A percentile compares a stretch with the other conserved stretches of the same genome.
These are phyloP conservation scores for Alternaria sp. DNA, from an alignment of 2,329 filamentous ascomycete species.

Conservation along the genomic window DNA sequence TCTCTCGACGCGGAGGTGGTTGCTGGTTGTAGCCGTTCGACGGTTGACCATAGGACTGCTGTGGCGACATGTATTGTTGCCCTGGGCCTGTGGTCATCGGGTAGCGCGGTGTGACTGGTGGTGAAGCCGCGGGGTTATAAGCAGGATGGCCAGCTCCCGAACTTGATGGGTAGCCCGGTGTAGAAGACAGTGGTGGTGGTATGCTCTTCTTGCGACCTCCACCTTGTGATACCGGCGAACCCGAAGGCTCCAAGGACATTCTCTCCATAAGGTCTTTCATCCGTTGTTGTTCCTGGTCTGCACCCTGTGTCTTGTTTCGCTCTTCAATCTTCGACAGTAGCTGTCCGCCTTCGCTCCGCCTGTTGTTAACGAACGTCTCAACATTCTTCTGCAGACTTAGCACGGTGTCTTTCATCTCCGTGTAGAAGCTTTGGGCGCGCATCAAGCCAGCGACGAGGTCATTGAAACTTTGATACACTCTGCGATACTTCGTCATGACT, in stretches of 20 bases:
- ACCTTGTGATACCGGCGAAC: conserved; percentile 41
- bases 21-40: conserved; percentile 39
- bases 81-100: conserved; percentile 40
- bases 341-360: conserved; percentile 87
- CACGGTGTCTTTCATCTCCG: conserved; percentile 93
- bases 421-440: conserved; percentile 91
- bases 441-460: conserved; percentile 85
- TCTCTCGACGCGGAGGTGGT: conserved; percentile 42
- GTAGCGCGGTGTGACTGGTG: conserved; percentile 56
- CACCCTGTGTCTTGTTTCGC: conserved; percentile 72
- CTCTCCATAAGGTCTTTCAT: conserved; percentile 91
- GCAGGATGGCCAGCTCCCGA: conserved; percentile 47
- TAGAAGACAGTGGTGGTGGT: conserved; percentile 50
- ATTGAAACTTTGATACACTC: conserved; percentile 89
- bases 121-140: conserved; percentile 59
- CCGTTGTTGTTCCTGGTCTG: conserved; percentile 85
- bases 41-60: conserved; percentile 31
- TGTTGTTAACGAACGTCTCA: conserved; percentile 94
- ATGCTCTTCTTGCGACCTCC: conserved; percentile 43
- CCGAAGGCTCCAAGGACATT: conserved; percentile 77
- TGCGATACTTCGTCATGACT: conserved; percentile 86
- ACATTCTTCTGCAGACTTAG: conserved; percentile 94
- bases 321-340: conserved; percentile 88
- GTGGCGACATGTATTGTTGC: conserved; percentile 45
- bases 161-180: conserved; percentile 44